Conservation (phyloP, 2,329 filamentous ascomycete genomes). For the Trichoderma hamatum region DNA sequence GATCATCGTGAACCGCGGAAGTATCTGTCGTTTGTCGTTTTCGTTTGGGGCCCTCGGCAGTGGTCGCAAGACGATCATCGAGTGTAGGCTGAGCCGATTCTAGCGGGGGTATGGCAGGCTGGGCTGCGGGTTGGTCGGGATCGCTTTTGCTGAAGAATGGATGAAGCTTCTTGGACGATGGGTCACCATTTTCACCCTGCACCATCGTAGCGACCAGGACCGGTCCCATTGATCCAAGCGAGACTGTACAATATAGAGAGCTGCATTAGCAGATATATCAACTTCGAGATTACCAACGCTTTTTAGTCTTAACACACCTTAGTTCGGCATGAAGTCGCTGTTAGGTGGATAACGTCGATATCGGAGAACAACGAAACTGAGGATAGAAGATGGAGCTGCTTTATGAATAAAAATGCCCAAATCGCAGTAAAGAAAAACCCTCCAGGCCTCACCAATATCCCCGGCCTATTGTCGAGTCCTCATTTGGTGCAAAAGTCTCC, state of each 20-base stretch:
- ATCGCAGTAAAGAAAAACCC: not conserved
- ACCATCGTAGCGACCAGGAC: slow-evolving; percentile 50
- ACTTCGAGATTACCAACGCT: not conserved
- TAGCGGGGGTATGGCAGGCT: slow-evolving; percentile 13
- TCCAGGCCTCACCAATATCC: slow-evolving; percentile 4
- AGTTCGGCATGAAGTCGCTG: slow-evolving; percentile 9
- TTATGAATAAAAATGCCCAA: not conserved
- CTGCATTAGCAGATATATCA: not conserved
- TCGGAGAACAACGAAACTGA: not conserved
- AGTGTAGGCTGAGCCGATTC: not conserved
- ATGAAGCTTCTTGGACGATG: slow-evolving; percentile 52
- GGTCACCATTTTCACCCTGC: slow-evolving; percentile 43
- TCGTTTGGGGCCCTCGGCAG: slow-evolving; percentile 38
- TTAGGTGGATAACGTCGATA: not conserved
- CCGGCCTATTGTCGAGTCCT: not conserved
- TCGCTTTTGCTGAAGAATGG: slow-evolving; percentile 54
- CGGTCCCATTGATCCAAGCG: slow-evolving; percentile 46
- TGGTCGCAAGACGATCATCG: slow-evolving; percentile 29
- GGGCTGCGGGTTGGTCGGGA: slow-evolving; percentile 21
- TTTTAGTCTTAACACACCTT: not conserved
- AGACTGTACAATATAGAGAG: slow-evolving; percentile 10
- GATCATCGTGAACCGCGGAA: slow-evolving; percentile 30
- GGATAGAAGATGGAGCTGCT: not conserved
- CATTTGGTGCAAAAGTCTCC: slow-evolving; percentile 3
- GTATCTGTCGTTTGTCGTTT: slow-evolving; percentile 51